Base-by-base conservation (phyloP, 2,329 filamentous ascomycete genomes). In the Myotisia sp. region DNA sequence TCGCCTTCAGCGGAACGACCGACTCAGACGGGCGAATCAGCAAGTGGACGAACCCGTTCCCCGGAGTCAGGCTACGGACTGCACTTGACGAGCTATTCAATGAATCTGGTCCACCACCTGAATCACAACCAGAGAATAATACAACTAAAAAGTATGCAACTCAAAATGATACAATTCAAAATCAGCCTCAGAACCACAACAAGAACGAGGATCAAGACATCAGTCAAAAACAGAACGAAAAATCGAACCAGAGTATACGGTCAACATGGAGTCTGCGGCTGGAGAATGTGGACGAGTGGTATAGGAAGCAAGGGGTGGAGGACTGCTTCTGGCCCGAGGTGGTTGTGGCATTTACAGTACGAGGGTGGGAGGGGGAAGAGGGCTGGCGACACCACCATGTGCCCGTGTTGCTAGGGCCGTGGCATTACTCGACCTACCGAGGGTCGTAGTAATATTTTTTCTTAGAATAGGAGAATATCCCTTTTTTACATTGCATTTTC, bases 261-360 rank as follows among this genome's bases (percentile, higher is more conserved):
- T 60, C 60, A 26, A 55, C 56, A 31, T 67, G 63, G 61, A 53
- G 56, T 19, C 54, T 67, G 42, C 56, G 55, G 7, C 64, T 67
- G 37, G 48, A 53, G 24, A 47, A 54, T 13, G 59, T 64, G 22
- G 62, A 60, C 9, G 50, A 52, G 4, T 67, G 63, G 60, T 67
- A 60, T 46, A 56, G 61, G 37, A 52, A 53, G 37, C 42, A 39
- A 5, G 53, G 63, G 45, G 56, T 61, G n/a, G 42, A 65, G 23
- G 59, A 63, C 45, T 61, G 59, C 45, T 64, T 67, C 45, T 67
- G 62, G 59, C 63, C 63, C 2, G 62, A 66, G 47, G 58, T 67
- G 24, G 62, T 64, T 45, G 59, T 67, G 33, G 60, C 60, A 43
- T 67, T 67, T 47, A 60, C 58, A n/a, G 61, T 65, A 1, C 59